Evolutionary conservation across 2,329 filamentous ascomycete genomes (phyloP), one percentile per base, ranked within the genome.

Genomic region (Scedosporium aurantiacum): DNA sequence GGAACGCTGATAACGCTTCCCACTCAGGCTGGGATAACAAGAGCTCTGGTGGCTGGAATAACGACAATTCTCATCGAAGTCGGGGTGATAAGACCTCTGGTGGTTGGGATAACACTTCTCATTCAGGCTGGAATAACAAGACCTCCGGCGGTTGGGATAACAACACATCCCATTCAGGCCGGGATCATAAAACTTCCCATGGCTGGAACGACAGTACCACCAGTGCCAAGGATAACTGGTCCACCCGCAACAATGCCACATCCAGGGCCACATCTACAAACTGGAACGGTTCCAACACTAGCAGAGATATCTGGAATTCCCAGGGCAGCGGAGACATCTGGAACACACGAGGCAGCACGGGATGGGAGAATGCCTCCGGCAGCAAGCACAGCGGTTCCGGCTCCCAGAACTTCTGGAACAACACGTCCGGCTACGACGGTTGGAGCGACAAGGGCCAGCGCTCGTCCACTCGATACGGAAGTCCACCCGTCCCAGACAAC

Each of bases 131-230:
- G 32, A 7, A 27, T 21, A 25, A 40, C 32, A 28, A n/a, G 14
- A 25, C 55, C 54, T 37, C 47, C 28, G 61, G 21, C 12, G 45
- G 21, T 7, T 62, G 60, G 57, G 60, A 47, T 27, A 60, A 56
- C 47, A 28, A 50, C 59, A 37, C 27, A 28, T 47, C 7, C 37
- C 25, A 56, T 28, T 25, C 21, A 4, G 23, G 52, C 14, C 16
- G 14, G 25, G 32, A 56, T 16, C 18, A 56, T 23, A 28, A 23
- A 14, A 14, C 2, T 27, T 28, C 32, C 32, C 32, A 10, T 37
- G 32, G 32, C 32, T 37, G 32, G 32, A 14, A 37, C 32, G 32
- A 12, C 32, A 37, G 32, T 10, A 14, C 32, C 7, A 28, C n/a
- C 5, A 16, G n/a, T 7, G 4, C 43, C 43, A 47, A 47, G 18